Evolutionary conservation across 257 asterid genomes (phyloP).

Genomic region (Linaria vulgaris): DNA sequence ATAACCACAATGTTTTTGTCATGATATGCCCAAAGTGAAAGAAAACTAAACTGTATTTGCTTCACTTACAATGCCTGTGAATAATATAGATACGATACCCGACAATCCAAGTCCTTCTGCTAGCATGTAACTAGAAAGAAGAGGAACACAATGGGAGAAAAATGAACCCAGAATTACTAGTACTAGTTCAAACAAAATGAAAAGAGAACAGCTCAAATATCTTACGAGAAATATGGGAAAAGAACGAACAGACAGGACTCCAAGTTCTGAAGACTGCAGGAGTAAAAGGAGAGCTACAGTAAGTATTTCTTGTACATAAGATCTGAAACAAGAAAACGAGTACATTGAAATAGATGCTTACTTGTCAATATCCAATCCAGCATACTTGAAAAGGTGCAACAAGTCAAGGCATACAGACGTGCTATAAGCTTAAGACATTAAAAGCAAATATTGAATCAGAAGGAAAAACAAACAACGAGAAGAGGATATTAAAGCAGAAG

Average conservation of each 20-base stretch:
- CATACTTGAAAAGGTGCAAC: slow-evolving; percentile 90
- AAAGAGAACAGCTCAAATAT: slow-evolving; percentile 22
- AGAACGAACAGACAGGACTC: slow-evolving; percentile 99
- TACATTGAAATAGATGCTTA: slow-evolving; percentile 37
- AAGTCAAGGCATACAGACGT: slow-evolving; percentile 55
- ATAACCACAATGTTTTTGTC: slow-evolving; percentile 22
- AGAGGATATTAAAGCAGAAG: slow-evolving; percentile 94
- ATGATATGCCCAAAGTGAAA: slow-evolving; percentile 24
- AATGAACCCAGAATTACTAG: slow-evolving; percentile 5
- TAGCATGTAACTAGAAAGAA: slow-evolving; percentile 70
- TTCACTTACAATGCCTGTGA: slow-evolving; percentile 94
- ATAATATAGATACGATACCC: slow-evolving; percentile 92
- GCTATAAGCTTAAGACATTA: slow-evolving; percentile 32
- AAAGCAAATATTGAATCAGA: slow-evolving; percentile 8
- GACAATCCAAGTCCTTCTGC: slow-evolving; percentile 99
- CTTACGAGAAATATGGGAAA: slow-evolving; percentile 99
- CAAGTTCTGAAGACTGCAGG: slow-evolving; percentile 93
- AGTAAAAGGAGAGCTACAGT: slow-evolving; percentile 9
- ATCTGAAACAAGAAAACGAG: slow-evolving; percentile 13
- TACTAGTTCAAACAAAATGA: slow-evolving; percentile 23
- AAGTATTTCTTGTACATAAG: slow-evolving; percentile 23
- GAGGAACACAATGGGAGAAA: slow-evolving; percentile 27
- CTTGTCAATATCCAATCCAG: slow-evolving; percentile 97
- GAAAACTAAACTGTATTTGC: slow-evolving; percentile 19
- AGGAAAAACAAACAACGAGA: slow-evolving; percentile 32